Evolutionary conservation across 139 green algal genomes (phyloP), one percentile per base, ranked within the genome.

Genomic region (Chlorella vulgaris): DNA sequence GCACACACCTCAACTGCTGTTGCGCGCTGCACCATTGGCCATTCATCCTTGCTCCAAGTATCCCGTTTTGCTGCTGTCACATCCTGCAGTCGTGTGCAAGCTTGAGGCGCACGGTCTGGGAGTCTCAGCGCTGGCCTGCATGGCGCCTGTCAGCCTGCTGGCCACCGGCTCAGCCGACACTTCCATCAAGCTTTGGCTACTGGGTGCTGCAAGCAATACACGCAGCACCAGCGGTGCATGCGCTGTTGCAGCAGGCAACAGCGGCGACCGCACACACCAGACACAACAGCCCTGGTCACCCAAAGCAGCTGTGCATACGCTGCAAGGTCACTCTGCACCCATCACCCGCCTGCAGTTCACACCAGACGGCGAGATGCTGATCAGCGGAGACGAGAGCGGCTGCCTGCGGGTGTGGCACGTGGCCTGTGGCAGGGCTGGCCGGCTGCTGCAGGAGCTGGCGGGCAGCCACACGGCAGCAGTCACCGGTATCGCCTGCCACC

Each of bases 401-500:
- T 50, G 73, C 2, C 73, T 79, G 73, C 73, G 73, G 21, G 73
- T 79, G 73, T 79, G 73, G 73, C 53, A 75, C 31, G 63, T 82
- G 31, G 28, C 60, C 7, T 62, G 65, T 4, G 63, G 43, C 33
- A 31, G 39, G 42, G 42, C 63, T 15, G 43, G 43, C n/a, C 63
- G 63, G 24, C 63, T 82, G 62, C 63, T 67, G 29, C 76, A 71
- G 31, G 47, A 82, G 40, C 62, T 82, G 22, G 35, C 53, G 2
- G 53, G 65, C 4, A 40, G 75, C 38, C 76, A 82, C 62, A 68
- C 31, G 0, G 65, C 31, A 0, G 47, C 63, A 10, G 19, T 82
- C 33, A 74, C 26, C 22, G 42, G 39, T 6, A 42, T 82, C 19
- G 62, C 63, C 26, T 82, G 63, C 76, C 76, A 82, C 31, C 60